Evolutionary conservation across 129 eudicot genomes (phyloP).

Genomic region (Arctium minus): DNA sequence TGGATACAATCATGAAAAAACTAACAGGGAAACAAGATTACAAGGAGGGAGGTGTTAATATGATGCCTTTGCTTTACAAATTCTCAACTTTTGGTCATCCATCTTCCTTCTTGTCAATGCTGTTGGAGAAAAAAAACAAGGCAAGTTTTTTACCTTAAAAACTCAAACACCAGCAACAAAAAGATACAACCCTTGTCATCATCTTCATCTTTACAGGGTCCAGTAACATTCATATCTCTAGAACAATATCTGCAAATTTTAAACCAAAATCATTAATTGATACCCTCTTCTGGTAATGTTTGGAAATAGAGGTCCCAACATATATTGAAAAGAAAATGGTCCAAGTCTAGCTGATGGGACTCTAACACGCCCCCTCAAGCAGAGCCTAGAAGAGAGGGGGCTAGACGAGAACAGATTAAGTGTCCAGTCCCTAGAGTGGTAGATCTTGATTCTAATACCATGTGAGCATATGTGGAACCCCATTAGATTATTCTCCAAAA

Average conservation of each 20-base stretch:
- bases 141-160: conserved; percentile 37
- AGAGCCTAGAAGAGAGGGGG: too few relatives aligned
- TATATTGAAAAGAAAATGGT: too few relatives aligned
- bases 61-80: conserved; percentile 27
- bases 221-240: conserved; percentile 29
- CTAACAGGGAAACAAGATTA: neutral
- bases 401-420: too few relatives aligned
- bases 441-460: too few relatives aligned
- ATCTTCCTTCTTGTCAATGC: conserved; percentile 30
- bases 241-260: conserved; percentile 31
- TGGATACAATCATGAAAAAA: conserved; percentile 35
- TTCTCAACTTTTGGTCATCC: conserved; percentile 34
- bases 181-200: conserved; percentile 6
- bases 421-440: too few relatives aligned
- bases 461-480: too few relatives aligned
- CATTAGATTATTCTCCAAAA: too few relatives aligned
- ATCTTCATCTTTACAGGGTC: conserved; percentile 13
- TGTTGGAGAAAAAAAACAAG: conserved; percentile 29
- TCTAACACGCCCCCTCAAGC: too few relatives aligned
- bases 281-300: neutral
- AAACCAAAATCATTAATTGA: conserved; percentile 3
- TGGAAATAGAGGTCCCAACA: neutral
- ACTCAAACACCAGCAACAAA: conserved; percentile 34
- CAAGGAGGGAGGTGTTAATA: conserved; percentile 12
- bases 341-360: neutral